phyloP scores from a whole-genome alignment of 331 rosid species.

The Phaseolus coccineus region DNA sequence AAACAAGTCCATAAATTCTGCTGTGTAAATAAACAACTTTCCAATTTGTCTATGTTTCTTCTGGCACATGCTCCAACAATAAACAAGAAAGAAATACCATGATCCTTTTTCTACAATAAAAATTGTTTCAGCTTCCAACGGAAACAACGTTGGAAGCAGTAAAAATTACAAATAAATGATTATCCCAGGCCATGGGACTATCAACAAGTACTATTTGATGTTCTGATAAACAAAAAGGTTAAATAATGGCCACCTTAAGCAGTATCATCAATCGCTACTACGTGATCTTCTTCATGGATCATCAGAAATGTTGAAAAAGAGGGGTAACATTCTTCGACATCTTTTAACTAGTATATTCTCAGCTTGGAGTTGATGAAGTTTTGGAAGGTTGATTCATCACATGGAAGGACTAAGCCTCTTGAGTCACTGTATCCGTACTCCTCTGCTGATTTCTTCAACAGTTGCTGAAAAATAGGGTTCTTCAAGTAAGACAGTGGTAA shows the following conservation, averaged over 20 bases:
- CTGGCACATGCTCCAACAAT: neutral
- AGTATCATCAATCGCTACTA: neutral
- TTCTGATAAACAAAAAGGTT: neutral
- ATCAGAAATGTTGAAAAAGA: neutral
- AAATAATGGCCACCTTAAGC: neutral
- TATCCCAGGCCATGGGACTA: too few species aligned
- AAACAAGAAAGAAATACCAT: neutral
- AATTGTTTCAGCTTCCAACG: neutral
- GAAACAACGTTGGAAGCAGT: neutral
- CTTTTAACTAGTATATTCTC: neutral
- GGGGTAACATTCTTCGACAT: neutral
- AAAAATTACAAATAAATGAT: too few species aligned
- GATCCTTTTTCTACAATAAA: too few species aligned
- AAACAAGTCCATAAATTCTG: neutral
- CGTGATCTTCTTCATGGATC: neutral
- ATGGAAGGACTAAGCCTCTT: conserved; percentile 50
- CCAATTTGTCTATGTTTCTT: neutral
- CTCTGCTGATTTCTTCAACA: conserved; percentile 55
- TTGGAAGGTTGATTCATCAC: conserved; percentile 50
- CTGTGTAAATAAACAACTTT: neutral
- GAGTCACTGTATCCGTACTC: conserved; percentile 40
- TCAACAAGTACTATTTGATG: too few species aligned
- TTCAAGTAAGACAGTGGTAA: conserved; percentile 50
- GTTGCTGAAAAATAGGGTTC: conserved; percentile 43
- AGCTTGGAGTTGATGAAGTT: neutral